A percentile compares a stretch with the other conserved stretches of the same genome.
Evolutionary conservation across 495 filamentous ascomycete genomes (phyloP).

Genomic region (Penicillium verhagenii): DNA sequence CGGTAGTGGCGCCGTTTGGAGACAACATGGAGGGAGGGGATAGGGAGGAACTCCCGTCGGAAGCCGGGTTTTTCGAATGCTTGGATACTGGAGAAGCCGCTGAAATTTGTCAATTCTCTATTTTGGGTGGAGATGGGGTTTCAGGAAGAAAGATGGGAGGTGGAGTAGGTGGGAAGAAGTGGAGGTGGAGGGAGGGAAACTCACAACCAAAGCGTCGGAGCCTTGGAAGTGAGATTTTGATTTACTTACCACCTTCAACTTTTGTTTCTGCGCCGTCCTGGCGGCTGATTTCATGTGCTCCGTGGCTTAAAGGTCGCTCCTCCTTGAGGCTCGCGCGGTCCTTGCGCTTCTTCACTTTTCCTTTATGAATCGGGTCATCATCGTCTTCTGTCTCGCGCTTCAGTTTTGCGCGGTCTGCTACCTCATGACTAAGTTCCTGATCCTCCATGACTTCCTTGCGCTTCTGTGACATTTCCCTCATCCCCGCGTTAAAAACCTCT

Average conservation of each 20-base stretch:
- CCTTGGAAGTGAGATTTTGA: not conserved
- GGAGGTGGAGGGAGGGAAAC: constrained; percentile 10
- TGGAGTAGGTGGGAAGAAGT: constrained; percentile 15
- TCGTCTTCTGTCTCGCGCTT: constrained; percentile 55
- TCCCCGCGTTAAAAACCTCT: constrained; percentile 65
- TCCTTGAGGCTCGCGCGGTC: constrained; percentile 49
- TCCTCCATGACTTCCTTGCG: constrained; percentile 62
- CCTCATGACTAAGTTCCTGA: constrained; percentile 43
- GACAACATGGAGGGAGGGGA: constrained; percentile 55
- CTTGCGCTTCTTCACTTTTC: constrained; percentile 52
- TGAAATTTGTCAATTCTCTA: constrained; percentile 18
- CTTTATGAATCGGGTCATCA: constrained; percentile 50
- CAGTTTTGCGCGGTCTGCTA: constrained; percentile 44
- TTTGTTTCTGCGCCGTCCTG: constrained; percentile 62
- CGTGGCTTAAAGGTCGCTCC: constrained; percentile 59
- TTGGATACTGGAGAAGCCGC: constrained; percentile 48
- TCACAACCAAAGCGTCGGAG: constrained; percentile 2
- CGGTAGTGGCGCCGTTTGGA: constrained; percentile 51
- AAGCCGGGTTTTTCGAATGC: constrained; percentile 52
- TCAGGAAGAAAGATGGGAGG: constrained; percentile 12
- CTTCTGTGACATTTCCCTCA: constrained; percentile 65
- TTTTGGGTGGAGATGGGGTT: not conserved
- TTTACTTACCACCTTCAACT: constrained; percentile 60
- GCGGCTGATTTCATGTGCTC: constrained; percentile 62
- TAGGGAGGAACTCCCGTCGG: constrained; percentile 59